Base-by-base conservation (phyloP, 2,329 filamentous ascomycete species). In the Ophiognomonia clavigignenti-juglandacearum region DNA sequence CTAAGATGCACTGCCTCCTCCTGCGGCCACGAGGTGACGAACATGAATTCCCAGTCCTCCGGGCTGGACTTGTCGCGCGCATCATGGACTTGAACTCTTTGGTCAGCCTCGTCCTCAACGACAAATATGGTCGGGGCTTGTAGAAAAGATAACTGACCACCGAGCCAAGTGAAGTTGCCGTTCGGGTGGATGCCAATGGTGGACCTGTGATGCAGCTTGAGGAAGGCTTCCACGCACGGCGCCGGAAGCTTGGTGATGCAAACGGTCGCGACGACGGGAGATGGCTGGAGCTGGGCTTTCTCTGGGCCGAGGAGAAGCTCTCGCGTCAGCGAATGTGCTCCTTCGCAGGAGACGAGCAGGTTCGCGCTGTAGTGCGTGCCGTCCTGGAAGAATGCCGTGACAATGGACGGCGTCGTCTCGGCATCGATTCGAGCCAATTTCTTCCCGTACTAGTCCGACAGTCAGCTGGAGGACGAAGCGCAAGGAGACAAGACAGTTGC, bases 371-470 rank as follows among this genome's bases (percentile, higher is more conserved):
- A 47, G 3, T n/a, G n/a, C 3, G 46, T 51, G 18, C 50, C 48
- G 42, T 55, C 52, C 9, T 31, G 26, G 20, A 57, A 55, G 16
- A 27, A 24, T 1, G 43, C 48, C 6, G 44, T 44, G 5, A 55
- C 47, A 9, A 19, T 35, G 2, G 29, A 10, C 3, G 44, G 34
- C 4, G 41, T 27, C 4, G 49, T 47, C 6, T 47, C 39, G 32
- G 31, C 9, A 9, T 41, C 39, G 27, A 61, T 51, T 13, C 45
- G 40, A 11, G 46, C 37, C 3, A 61, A 46, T 7, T 39, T 42
- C 45, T 59, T 59, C 7, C 54, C 48, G 38, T 54, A 61, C 58
- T 61, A 45, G 18, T 23, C 2, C 7, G 22, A 6, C 7, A 19
- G 6, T 13, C 23, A 39, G 10, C 9, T 6, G 39, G 18, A 18